Conservation (phyloP, 108 stramenopile genomes). For the Pseudonitzschia pungens region DNA sequence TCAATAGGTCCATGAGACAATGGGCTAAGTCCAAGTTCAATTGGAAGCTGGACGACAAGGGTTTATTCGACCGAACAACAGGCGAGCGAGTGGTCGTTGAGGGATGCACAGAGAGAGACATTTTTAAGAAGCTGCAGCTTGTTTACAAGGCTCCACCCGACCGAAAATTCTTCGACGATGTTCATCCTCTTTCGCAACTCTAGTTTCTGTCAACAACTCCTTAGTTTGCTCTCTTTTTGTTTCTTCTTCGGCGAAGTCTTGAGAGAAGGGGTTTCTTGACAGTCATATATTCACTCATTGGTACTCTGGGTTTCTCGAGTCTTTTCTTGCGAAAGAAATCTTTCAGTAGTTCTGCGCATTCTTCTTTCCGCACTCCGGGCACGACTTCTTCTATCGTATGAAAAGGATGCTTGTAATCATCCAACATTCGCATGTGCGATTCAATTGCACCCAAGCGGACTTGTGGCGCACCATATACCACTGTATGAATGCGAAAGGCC, state of each 20-base stretch:
- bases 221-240: background rate
- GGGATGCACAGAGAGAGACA: conserved; percentile 38
- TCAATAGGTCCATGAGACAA: conserved; percentile 60
- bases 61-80: conserved; percentile 30
- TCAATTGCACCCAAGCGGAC: conserved; percentile 75
- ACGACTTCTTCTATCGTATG: conserved; percentile 63
- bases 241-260: conserved; percentile 2
- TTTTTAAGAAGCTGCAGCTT: conserved; percentile 50
- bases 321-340: conserved; percentile 71
- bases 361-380: conserved; percentile 57
- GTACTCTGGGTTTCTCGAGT: conserved; percentile 22
- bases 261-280: conserved; percentile 10
- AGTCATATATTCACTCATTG: conserved; percentile 22
- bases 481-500: conserved; percentile 73
- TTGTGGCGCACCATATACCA: conserved; percentile 86
- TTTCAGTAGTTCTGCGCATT: conserved; percentile 64
- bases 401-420: conserved; percentile 73
- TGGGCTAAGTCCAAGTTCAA: conserved; percentile 36
- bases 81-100: conserved; percentile 23
- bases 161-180: conserved; percentile 52
- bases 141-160: conserved; percentile 52
- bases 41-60: conserved; percentile 49
- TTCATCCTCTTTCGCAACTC: background rate
- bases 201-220: background rate
- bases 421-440: conserved; percentile 65